Conservation (phyloP, 306 rosid species). For the Cucurbita ficifolia region DNA sequence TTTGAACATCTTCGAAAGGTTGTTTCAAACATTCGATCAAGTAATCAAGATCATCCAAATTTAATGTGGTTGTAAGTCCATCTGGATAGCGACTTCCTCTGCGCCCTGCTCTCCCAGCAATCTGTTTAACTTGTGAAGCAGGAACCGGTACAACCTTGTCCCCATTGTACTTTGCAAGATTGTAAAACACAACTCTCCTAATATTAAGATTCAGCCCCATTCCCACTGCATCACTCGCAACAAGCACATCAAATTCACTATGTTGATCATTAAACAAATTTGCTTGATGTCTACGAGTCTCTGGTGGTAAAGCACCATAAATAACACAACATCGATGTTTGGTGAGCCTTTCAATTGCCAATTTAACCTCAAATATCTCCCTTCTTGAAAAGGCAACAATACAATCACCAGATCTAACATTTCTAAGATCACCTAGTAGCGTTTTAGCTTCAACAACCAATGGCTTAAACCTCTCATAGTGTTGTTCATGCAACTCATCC, state of each 20-base stretch:
- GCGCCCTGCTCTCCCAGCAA: slow-evolving; percentile 94
- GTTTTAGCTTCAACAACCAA: slow-evolving; percentile 90
- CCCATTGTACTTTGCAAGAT: slow-evolving; percentile 71
- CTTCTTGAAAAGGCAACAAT: slow-evolving; percentile 92
- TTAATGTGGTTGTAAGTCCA: slow-evolving; percentile 71
- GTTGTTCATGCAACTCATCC: slow-evolving; percentile 59
- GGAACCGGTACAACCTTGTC: slow-evolving; percentile 70
- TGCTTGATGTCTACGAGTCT: slow-evolving; percentile 81
- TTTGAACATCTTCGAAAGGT: slow-evolving; percentile 57
- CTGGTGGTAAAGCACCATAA: slow-evolving; percentile 89
- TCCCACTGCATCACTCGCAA: slow-evolving; percentile 94
- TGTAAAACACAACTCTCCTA: slow-evolving; percentile 72
- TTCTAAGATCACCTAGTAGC: slow-evolving; percentile 54
- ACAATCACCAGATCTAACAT: slow-evolving; percentile 83
- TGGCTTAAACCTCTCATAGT: slow-evolving; percentile 84
- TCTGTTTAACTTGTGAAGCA: slow-evolving; percentile 88
- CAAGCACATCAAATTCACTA: slow-evolving; percentile 73
- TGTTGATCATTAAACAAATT: slow-evolving; percentile 64
- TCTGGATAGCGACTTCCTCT: slow-evolving; percentile 84
- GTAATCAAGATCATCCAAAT: slow-evolving; percentile 68
- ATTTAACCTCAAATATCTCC: slow-evolving; percentile 82
- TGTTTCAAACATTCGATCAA: slow-evolving; percentile 81
- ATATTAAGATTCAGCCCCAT: slow-evolving; percentile 95
- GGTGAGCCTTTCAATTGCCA: slow-evolving; percentile 73
- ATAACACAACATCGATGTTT: slow-evolving; percentile 73